phyloP scores from a whole-genome alignment of 192 early-diverging fungal species.

The Umbelopsis sp. region DNA sequence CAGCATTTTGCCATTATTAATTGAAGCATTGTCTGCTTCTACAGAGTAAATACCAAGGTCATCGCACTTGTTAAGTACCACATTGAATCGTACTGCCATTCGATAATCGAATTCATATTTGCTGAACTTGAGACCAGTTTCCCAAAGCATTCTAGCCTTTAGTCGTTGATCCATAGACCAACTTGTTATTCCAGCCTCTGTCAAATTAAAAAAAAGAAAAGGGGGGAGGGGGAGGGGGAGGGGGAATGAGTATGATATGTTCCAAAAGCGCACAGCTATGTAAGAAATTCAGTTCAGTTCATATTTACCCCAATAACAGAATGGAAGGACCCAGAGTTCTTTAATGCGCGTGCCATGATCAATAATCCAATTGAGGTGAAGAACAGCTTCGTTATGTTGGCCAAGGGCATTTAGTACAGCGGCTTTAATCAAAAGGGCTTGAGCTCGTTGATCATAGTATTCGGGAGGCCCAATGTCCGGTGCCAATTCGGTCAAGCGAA shows the following conservation, averaged over 20 bases:
- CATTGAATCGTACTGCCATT: conserved; percentile 33
- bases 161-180: conserved; percentile 43
- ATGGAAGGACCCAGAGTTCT: conserved; percentile 57
- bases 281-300: too few species aligned
- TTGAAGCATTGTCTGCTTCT: conserved; percentile 15
- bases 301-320: conserved; percentile 49
- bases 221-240: too few species aligned
- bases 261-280: too few species aligned
- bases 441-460: conserved; percentile 44
- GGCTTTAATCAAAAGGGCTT: conserved; percentile 49
- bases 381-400: conserved; percentile 38
- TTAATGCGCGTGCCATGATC: conserved; percentile 42
- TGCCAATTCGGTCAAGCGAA: conserved; percentile 36
- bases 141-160: conserved; percentile 48
- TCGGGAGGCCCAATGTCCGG: conserved; percentile 34
- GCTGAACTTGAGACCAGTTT: conserved; percentile 43
- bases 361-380: conserved; percentile 53
- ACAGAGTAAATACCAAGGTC: conserved; percentile 28
- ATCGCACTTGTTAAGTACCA: conserved; percentile 37
- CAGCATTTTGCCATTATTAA: background rate
- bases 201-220: background rate
- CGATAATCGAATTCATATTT: conserved; percentile 59
- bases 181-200: conserved; percentile 51
- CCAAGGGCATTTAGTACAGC: conserved; percentile 51
- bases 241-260: too few species aligned